Evolutionary conservation across 208 protist species (phyloP), one percentile per base, ranked within the genome.

Genomic region (Trypanosoma theileri): DNA sequence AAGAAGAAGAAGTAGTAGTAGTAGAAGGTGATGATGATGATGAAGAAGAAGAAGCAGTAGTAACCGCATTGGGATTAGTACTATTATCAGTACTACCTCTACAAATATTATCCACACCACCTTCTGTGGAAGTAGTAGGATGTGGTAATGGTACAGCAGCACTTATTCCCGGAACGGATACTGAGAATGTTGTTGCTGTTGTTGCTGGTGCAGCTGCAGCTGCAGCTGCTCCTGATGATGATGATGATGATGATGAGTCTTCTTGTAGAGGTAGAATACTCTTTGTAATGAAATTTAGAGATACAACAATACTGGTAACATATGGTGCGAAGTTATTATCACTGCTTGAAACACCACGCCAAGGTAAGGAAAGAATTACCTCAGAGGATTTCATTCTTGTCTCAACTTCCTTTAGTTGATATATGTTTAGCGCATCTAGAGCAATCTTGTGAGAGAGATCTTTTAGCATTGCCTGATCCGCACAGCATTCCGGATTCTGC

Each of bases 231-330:
- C 42, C 22, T 24, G 59, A 3, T 45, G 31, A 3, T 19, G 50
- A n/a, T 46, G 48, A 28, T 35, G 7, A 50, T 41, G 41, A 51
- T 59, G 40, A 58, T 50, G 41, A 24, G n/a, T 52, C 21, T n/a
- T 66, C 53, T 14, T 54, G 45, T 24, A 59, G n/a, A 1, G 69
- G 69, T 51, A 75, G 22, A 26, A 75, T 2, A 42, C 46, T 24
- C 51, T 76, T 58, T 41, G 44, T 66, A 42, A 76, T 69, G n/a
- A n/a, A 55, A 57, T 56, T 45, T 13, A 76, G 17, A 26, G 17
- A 65, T 40, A 26, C 50, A 28, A 54, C 42, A 53, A 76, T 66
- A 22, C 22, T 31, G 45, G 21, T 24, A 26, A 76, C 52, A 3
- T 45, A 65, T 13, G 14, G n/a, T 14, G 22, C 16, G 28, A 59